A percentile compares a stretch with the other conserved stretches of the same genome.
Evolutionary conservation across 176 grass and related monocot genomes (phyloP).

Genomic region (Puccinellia tenuiflora): DNA sequence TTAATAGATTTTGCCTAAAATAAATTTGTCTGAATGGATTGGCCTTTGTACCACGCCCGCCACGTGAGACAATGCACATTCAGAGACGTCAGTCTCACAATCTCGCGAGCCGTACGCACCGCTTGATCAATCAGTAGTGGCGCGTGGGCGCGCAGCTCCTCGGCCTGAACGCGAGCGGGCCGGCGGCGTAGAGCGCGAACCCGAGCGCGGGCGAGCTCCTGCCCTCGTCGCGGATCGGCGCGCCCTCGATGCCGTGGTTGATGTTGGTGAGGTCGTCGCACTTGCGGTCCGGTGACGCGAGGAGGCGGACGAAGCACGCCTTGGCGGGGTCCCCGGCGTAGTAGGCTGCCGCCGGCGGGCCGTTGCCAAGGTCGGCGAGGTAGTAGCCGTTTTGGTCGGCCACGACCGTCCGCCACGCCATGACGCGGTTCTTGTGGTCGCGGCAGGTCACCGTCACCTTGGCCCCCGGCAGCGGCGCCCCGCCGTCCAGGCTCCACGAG

Average conservation of each 20-base stretch:
- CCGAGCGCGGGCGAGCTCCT: constrained; percentile 40
- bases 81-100: too few species aligned
- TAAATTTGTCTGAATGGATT: too few species aligned
- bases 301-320: constrained; percentile 70
- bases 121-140: neutral
- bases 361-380: constrained; percentile 32
- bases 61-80: too few species aligned
- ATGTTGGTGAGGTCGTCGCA: constrained; percentile 60
- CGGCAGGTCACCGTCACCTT: constrained; percentile 64
- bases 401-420: neutral
- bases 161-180: constrained; percentile 60
- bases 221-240: constrained; percentile 40
- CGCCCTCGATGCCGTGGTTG: constrained; percentile 47
- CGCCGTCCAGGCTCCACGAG: constrained; percentile 35
- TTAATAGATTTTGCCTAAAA: too few species aligned
- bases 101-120: too few species aligned
- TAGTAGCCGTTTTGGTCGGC: constrained; percentile 58
- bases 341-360: neutral
- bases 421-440: constrained; percentile 52
- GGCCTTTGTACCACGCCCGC: too few species aligned
- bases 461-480: constrained; percentile 36
- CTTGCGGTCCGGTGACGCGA: constrained; percentile 42
- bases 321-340: neutral
- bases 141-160: constrained; percentile 21
- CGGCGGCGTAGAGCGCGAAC: constrained; percentile 26